phyloP scores from a whole-genome alignment of 2,329 filamentous ascomycete species.

The Colletotrichum melonis region DNA sequence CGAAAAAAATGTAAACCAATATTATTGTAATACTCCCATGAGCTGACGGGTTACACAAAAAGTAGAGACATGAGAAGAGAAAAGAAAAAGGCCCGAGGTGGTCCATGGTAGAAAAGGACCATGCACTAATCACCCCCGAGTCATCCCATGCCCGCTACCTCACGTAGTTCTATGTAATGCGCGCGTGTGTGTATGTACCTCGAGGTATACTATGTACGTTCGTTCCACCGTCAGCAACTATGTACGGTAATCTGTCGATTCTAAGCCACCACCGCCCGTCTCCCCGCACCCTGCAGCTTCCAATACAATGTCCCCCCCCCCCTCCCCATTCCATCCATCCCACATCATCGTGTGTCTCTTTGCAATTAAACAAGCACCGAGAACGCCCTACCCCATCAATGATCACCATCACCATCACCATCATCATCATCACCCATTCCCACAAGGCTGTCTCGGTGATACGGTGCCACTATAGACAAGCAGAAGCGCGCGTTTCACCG shows the following conservation, averaged over 20 bases:
- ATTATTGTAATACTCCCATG: background rate
- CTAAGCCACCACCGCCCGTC: constrained; percentile 27
- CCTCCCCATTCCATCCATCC: background rate
- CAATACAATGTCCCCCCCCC: background rate
- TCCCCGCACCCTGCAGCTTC: constrained; percentile 5
- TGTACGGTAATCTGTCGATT: constrained; percentile 23
- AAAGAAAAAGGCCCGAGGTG: background rate
- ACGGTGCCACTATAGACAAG: background rate
- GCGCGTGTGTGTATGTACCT: background rate
- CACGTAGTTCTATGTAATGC: background rate
- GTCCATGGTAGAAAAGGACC: background rate
- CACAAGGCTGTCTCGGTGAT: constrained; percentile 20
- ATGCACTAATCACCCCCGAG: background rate
- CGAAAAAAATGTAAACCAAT: background rate
- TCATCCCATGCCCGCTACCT: background rate
- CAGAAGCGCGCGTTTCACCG: background rate
- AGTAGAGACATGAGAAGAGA: background rate
- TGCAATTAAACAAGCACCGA: background rate
- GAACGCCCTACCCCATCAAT: constrained; percentile 13
- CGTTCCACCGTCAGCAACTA: constrained; percentile 5
- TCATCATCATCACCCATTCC: background rate
- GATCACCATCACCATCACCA: background rate
- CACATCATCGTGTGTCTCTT: background rate
- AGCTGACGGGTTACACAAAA: background rate
- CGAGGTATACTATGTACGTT: background rate